phyloP scores from a whole-genome alignment of 106 monocot species.

The Acanthochlamys bracteata region DNA sequence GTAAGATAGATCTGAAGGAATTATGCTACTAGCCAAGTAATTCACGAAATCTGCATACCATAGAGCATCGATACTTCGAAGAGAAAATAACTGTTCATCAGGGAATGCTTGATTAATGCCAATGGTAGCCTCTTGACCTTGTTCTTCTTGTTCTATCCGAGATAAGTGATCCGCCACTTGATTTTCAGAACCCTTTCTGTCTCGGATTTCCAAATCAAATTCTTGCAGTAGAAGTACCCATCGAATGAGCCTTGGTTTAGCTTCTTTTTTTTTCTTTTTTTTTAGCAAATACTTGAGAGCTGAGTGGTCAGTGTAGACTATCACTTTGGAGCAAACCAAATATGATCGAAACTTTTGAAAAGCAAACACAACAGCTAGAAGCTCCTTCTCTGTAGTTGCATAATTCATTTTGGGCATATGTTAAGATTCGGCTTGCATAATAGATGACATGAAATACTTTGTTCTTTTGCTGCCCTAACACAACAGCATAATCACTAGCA shows the following conservation, averaged over 20 bases:
- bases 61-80: neutral
- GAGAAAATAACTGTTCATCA: neutral
- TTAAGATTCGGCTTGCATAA: neutral
- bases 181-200: neutral
- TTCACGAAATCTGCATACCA: neutral
- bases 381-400: neutral
- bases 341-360: neutral
- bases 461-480: neutral
- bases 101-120: neutral
- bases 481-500: neutral
- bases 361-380: neutral
- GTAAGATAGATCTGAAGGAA: neutral
- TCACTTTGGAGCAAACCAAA: neutral
- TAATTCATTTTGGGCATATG: neutral
- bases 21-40: neutral
- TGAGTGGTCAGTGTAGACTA: neutral
- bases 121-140: neutral
- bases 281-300: neutral
- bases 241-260: neutral
- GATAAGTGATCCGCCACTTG: neutral
- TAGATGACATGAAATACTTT: neutral
- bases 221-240: neutral
- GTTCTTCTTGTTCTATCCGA: neutral
- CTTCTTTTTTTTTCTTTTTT: neutral
- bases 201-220: neutral